Percentiles rank a stretch among this genome's conserved stretches.
phyloP scores from a whole-genome alignment of 768 basidiomycete genomes.

The Gautieria morchelliformis region DNA sequence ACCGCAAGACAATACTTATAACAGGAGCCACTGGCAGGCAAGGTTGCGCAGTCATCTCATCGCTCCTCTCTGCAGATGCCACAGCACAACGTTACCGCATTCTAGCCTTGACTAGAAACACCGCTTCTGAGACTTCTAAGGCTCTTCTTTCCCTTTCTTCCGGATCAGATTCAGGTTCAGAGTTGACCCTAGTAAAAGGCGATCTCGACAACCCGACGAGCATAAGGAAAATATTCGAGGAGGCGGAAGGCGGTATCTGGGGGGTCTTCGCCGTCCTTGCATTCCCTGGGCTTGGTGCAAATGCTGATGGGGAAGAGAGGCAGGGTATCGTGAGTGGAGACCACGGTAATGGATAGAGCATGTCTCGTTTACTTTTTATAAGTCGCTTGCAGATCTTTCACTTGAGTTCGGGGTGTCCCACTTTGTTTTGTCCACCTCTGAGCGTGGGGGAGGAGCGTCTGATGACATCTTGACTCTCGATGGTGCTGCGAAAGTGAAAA shows the following conservation, averaged over 20 bases:
- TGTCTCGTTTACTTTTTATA: background rate
- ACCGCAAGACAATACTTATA: slow-evolving; percentile 19
- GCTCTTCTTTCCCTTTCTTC: slow-evolving; percentile 10
- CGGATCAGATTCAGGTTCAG: slow-evolving; percentile 8
- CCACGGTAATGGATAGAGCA: background rate
- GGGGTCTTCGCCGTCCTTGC: slow-evolving; percentile 31
- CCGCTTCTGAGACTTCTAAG: slow-evolving; percentile 21
- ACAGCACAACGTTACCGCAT: slow-evolving; percentile 20
- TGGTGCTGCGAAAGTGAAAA: slow-evolving; percentile 26
- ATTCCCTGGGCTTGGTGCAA: slow-evolving; percentile 26
- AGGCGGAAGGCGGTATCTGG: slow-evolving; percentile 24
- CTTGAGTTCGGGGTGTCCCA: slow-evolving; percentile 26
- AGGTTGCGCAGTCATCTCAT: slow-evolving; percentile 24
- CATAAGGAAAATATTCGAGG: slow-evolving; percentile 26
- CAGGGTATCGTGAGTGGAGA: slow-evolving; percentile 30
- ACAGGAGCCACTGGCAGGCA: slow-evolving; percentile 31
- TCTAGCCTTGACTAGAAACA: slow-evolving; percentile 28
- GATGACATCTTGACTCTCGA: slow-evolving; percentile 23
- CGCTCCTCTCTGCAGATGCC: slow-evolving; percentile 13
- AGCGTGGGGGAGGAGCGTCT: slow-evolving; percentile 27
- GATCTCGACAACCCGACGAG: slow-evolving; percentile 23
- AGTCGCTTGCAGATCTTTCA: slow-evolving; percentile 29
- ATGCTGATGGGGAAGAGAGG: slow-evolving; percentile 28
- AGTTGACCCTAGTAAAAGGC: slow-evolving; percentile 27
- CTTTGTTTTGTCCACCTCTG: slow-evolving; percentile 29